Base-by-base conservation (phyloP, 352 stramenopile species). In the Phytophthora tubulina region DNA sequence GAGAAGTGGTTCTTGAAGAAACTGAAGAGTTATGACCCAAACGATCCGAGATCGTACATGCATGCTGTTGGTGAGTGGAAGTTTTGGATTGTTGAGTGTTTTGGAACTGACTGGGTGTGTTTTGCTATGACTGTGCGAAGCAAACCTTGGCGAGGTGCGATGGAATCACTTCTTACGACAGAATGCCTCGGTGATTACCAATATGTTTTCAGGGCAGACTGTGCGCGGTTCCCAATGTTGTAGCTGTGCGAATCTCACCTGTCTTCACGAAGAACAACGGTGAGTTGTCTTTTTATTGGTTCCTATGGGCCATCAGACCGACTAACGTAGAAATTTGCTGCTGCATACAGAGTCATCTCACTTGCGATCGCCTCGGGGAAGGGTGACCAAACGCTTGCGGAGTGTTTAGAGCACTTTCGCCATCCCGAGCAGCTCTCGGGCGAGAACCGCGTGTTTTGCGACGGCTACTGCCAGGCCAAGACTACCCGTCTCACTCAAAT, bases 141-240 rank as follows among this genome's bases (percentile, higher is more conserved):
- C 65, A 14, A 82, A 81, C 11, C 72, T 96, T 14, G 80, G 85
- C 0, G 77, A 89, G 31, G 38, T 94, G 11, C 75, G 76, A 17
- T 95, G 86, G 86, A 74, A 78, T 31, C 64, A 81, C 10, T 92
- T 90, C 41, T 51, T 91, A n/a, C 64, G 73, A 13, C 65, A 81
- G 13, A 91, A 94, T 60, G 52, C 79, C 0, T 95, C 87, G 8
- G 78, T 91, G 17, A 85, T 96, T 53, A 91, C 87, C 0, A 68
- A 88, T 45, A 36, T 93, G 14, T 96, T 95, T 55, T 80, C 75
- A 4, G 84, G 83, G 0, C 88, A 96, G 69, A 91, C 80, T 35
- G 88, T 95, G n/a, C 85, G 86, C 10, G 89, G 89, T 13, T 93
- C 85, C 4, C 84, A 91, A 48, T 96, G 89, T 63, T 84, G 82